Base-by-base conservation (phyloP, 176 grass and related monocot species). In the Hordeum marinum region DNA sequence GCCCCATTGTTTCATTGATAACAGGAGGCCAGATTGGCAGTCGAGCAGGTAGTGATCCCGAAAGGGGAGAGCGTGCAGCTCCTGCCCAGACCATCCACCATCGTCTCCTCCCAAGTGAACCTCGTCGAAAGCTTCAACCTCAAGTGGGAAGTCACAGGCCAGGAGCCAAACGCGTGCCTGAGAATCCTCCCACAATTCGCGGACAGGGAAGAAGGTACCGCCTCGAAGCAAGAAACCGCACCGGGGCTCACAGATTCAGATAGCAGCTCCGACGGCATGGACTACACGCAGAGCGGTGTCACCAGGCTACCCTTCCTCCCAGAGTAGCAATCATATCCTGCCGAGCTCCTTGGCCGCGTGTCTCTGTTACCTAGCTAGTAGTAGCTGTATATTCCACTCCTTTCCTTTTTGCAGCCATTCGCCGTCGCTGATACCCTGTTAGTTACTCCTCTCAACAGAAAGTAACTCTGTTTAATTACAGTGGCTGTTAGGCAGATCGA, bases 1-100 rank as follows among this genome's bases (percentile, higher is more conserved):
- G 18, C 31, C 4, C 15, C 0, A 17, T 15, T 34, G 1, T 35
- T 54, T 67, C 27, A 55, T 55, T 69, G 17, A 14, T 91, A 15
- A 9, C 78, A 95, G 93, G 93, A 98, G 71, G 85, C 86, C 32
- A 95, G 96, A 86, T 78, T 95, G 67, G 93, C 93, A 50, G 95
- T 98, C 41, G 91, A 95, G 45, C 89, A 92, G 62, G 77, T 90
- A 42, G 93, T 98, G 80, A 94, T 95, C 29, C 93, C 88, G 24
- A 92, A 89, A 71, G 90, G 91, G 58, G 79, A 98, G 81, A 83
- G 77, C 10, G 71, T 89, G 27, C 59, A 87, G 84, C 87, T 99
- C 46, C 86, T 96, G 29, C 84, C 93, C 5, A 87, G 96, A 63
- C 86, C 84, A 23, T 20, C 86, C 1, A 72, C 46, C 37, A 94